Base-by-base conservation (phyloP, 2,329 filamentous ascomycete species). In the Seiridium cupressi region DNA sequence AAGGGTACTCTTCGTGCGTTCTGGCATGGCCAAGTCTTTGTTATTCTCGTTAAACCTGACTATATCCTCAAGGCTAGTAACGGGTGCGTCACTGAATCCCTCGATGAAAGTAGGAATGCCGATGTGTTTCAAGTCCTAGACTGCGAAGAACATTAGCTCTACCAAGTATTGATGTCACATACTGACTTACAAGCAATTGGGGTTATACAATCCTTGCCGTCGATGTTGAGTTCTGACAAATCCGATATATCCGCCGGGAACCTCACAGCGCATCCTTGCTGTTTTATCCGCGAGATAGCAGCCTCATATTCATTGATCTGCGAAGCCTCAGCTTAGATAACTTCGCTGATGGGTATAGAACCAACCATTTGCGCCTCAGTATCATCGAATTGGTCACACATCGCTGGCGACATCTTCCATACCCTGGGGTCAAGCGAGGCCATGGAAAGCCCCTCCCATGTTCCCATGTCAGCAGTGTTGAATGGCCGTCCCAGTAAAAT, bases 61-160 rank as follows among this genome's bases (percentile, higher is more conserved):
- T 1, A 61, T 51, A 9, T 48, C 57, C 26, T 59, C n/a, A 4
- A 61, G 51, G 5, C 18, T 47, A 11, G 5, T 13, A 9, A 59
- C 56, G 4, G 44, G 38, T 6, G 40, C 56, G 4, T 49, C n/a
- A 4, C n/a, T 35, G 5, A 61, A 54, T 10, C 26, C n/a, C 3
- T 57, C 32, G 38, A 59, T 56, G 40, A 61, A 61, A 5, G 13
- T 31, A 1, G 57, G 56, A 10, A 61, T 47, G 1, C 57, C 57
- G 7, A 57, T 10, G 36, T 51, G n/a, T 18, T 58, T 58, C 31
- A 61, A 61, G 4, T 61, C 53, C 56, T 46, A 59, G 26, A 51
- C 57, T 59, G 35, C 8, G n/a, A 38, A 18, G n/a, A 3, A n/a
- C 13, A 2, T 4, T n/a, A 1, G n/a, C 2, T 9, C 4, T 49